phyloP scores from a whole-genome alignment of 1,284 basidiomycete genomes.

The Laetiporus sulphureus region DNA sequence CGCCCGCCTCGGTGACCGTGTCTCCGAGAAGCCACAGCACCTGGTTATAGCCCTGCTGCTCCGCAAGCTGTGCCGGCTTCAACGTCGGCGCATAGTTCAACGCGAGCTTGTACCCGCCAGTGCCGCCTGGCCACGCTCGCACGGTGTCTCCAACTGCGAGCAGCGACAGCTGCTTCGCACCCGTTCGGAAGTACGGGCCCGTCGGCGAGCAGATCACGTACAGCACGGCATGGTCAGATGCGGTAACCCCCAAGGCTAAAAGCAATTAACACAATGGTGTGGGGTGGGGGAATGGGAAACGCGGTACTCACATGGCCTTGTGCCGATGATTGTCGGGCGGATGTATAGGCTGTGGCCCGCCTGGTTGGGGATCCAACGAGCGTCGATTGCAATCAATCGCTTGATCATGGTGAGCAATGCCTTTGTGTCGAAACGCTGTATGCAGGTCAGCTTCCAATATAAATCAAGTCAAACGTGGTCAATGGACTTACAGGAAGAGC shows the following conservation, averaged over 20 bases:
- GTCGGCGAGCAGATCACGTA: conserved; percentile 65
- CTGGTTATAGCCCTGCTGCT: conserved; percentile 66
- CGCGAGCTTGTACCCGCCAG: conserved; percentile 59
- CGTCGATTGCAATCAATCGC: conserved; percentile 60
- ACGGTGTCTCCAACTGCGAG: conserved; percentile 65
- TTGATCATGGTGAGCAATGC: conserved; percentile 66
- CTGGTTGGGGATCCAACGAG: conserved; percentile 67
- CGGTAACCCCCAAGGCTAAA: conserved; percentile 50
- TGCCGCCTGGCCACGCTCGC: conserved; percentile 82
- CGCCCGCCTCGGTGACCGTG: conserved; percentile 42
- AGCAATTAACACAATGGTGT: background rate
- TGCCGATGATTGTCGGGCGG: conserved; percentile 83
- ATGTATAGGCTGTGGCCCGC: conserved; percentile 78
- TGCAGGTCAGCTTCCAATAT: background rate
- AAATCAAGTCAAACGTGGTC: background rate
- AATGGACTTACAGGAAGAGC: conserved; percentile 49
- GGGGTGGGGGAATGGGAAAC: conserved; percentile 8
- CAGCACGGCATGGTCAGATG: conserved; percentile 64
- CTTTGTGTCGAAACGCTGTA: conserved; percentile 43
- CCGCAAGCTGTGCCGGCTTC: conserved; percentile 58
- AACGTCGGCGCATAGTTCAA: conserved; percentile 71
- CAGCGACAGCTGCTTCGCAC: conserved; percentile 60
- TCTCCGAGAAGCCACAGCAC: conserved; percentile 48
- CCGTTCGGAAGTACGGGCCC: conserved; percentile 68
- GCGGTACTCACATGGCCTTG: conserved; percentile 54